A percentile compares a stretch with the other conserved stretches of the same genome.
phyloP scores from a whole-genome alignment of 768 basidiomycete species.

The Lactarius sp. region DNA sequence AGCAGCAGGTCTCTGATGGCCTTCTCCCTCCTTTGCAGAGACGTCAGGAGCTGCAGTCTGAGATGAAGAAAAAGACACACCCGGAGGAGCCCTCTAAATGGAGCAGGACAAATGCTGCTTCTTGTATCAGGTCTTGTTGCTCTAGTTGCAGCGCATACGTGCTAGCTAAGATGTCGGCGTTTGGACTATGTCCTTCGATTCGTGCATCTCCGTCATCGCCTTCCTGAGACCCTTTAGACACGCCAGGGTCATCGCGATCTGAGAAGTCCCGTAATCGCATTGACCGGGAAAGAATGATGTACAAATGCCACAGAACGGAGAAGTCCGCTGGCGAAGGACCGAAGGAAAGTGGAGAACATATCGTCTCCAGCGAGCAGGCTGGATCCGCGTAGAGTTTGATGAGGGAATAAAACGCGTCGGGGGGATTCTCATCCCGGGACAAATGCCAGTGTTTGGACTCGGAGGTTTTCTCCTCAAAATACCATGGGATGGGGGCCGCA shows the following conservation, averaged over 20 bases:
- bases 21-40: slow-evolving; percentile 59
- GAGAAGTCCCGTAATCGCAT: slow-evolving; percentile 81
- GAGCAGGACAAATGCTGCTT: slow-evolving; percentile 83
- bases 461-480: slow-evolving; percentile 35
- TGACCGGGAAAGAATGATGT: slow-evolving; percentile 78
- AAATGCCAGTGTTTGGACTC: slow-evolving; percentile 39
- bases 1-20: slow-evolving; percentile 77
- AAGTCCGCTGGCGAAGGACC: slow-evolving; percentile 72
- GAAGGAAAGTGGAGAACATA: slow-evolving; percentile 70
- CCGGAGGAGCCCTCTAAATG: slow-evolving; percentile 78
- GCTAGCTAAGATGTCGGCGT: slow-evolving; percentile 76
- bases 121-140: slow-evolving; percentile 70
- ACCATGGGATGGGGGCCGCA: slow-evolving; percentile 57
- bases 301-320: slow-evolving; percentile 89
- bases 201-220: slow-evolving; percentile 42
- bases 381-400: slow-evolving; percentile 75
- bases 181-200: slow-evolving; percentile 74
- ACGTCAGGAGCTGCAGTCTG: neutral
- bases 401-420: slow-evolving; percentile 77
- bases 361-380: slow-evolving; percentile 59
- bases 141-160: slow-evolving; percentile 88
- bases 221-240: slow-evolving; percentile 34
- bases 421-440: slow-evolving; percentile 39
- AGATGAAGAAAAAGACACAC: slow-evolving; percentile 44
- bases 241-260: slow-evolving; percentile 59